phyloP scores from a whole-genome alignment of 768 basidiomycete species.

The Crassisporium funariophilum region DNA sequence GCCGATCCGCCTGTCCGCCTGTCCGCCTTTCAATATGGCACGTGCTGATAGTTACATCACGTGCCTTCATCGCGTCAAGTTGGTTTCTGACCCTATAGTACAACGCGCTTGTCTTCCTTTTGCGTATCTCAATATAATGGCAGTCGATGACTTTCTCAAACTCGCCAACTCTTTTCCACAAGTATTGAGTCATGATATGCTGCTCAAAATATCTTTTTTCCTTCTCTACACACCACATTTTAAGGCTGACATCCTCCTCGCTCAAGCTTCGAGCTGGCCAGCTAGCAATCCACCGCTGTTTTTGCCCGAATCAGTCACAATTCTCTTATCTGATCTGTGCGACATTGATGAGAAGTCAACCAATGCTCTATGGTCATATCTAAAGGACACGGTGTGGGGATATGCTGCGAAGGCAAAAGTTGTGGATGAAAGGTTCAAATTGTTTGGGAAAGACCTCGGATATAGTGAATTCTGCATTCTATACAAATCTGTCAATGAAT shows the following conservation, averaged over 20 bases:
- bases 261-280: slow-evolving; percentile 4
- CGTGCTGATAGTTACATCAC: background rate
- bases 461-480: slow-evolving; percentile 9
- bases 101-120: background rate
- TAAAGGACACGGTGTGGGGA: slow-evolving; percentile 11
- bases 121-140: background rate
- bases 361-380: slow-evolving; percentile 3
- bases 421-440: background rate
- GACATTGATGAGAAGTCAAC: background rate
- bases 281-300: background rate
- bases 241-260: slow-evolving; percentile 11
- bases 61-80: background rate
- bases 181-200: slow-evolving; percentile 1
- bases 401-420: slow-evolving; percentile 5
- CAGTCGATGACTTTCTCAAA: background rate
- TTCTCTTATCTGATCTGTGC: slow-evolving; percentile 4
- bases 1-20: background rate
- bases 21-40: background rate
- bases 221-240: slow-evolving; percentile 6
- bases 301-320: background rate
- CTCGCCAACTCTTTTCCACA: background rate
- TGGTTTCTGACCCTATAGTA: background rate
- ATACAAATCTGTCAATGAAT: slow-evolving; percentile 8
- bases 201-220: slow-evolving; percentile 5
- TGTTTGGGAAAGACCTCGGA: slow-evolving; percentile 3